These are phyloP conservation scores for Gossypium rotundifolium DNA, from an alignment of 345 rosid species.

Conservation along the genomic window DNA sequence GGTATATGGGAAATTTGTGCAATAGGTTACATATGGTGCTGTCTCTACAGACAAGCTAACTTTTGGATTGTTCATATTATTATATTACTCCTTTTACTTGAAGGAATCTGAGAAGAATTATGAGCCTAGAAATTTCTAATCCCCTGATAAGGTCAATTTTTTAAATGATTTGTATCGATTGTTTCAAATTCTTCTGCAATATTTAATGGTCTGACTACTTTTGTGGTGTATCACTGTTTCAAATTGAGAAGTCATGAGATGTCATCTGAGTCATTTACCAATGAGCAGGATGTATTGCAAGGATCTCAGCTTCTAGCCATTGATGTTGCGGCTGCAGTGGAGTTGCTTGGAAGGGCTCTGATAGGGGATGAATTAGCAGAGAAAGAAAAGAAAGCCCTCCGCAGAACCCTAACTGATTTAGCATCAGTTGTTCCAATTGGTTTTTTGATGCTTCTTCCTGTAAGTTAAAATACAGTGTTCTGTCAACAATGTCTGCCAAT, in stretches of 20 bases:
- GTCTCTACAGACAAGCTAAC: neutral
- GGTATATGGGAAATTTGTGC: neutral
- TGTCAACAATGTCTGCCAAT: neutral
- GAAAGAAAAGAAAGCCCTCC: slow-evolving; percentile 77
- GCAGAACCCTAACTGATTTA: slow-evolving; percentile 77
- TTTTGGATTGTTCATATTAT: neutral
- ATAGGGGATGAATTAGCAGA: slow-evolving; percentile 84
- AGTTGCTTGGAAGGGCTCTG: slow-evolving; percentile 58
- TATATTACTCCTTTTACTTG: neutral
- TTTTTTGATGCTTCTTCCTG: slow-evolving; percentile 93
- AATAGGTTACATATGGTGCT: neutral
- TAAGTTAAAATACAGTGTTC: slow-evolving; percentile 32
- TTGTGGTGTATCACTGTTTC: neutral
- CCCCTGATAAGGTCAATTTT: neutral
- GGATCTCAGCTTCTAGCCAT: slow-evolving; percentile 94
- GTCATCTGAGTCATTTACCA: slow-evolving; percentile 7
- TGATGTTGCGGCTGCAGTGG: slow-evolving; percentile 85
- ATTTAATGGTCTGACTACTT: neutral
- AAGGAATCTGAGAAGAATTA: neutral
- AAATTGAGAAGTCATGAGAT: slow-evolving; percentile 2
- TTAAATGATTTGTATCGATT: neutral
- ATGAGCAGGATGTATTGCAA: slow-evolving; percentile 86
- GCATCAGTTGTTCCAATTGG: slow-evolving; percentile 96
- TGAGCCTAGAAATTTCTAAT: neutral
- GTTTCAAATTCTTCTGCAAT: neutral